phyloP scores from a whole-genome alignment of 371 early-diverging fungal species.

The Capniomyces stellatus region DNA sequence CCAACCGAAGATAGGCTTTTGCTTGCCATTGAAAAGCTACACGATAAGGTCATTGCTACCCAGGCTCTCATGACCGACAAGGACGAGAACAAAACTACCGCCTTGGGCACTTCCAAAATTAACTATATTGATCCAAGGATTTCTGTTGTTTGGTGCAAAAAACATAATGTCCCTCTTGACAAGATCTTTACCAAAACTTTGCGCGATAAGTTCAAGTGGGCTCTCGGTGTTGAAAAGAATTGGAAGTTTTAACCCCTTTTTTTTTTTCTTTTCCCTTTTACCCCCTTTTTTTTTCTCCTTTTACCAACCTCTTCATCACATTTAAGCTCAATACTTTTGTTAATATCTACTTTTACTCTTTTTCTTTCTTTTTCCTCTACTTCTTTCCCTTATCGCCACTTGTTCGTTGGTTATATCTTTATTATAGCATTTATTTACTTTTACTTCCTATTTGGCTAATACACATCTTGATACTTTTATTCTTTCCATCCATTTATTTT shows the following conservation, averaged over 20 bases:
- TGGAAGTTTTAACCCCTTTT: conserved; percentile 30
- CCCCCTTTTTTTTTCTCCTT: neutral
- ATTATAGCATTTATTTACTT: too few relatives aligned
- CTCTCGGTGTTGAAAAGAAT: conserved; percentile 48
- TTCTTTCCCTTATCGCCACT: too few relatives aligned
- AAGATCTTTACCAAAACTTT: conserved; percentile 82
- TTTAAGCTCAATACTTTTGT: too few relatives aligned
- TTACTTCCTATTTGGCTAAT: too few relatives aligned
- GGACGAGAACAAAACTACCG: conserved; percentile 95
- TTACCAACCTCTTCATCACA: too few relatives aligned
- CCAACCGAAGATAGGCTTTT: conserved; percentile 17
- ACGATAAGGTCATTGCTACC: conserved; percentile 15
- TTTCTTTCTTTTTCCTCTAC: too few relatives aligned
- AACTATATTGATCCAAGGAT: conserved; percentile 98
- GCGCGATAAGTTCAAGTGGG: conserved; percentile 94
- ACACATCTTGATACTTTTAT: too few relatives aligned
- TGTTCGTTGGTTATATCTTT: too few relatives aligned
- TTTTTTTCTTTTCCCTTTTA: conserved; percentile 1
- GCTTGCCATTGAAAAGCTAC: conserved; percentile 17
- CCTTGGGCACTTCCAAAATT: conserved; percentile 90
- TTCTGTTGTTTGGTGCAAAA: conserved; percentile 80
- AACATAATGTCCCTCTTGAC: conserved; percentile 69
- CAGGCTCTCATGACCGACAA: conserved; percentile 44
- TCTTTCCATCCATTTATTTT: too few relatives aligned
- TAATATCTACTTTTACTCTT: too few relatives aligned